These are phyloP conservation scores for Monilinia fructigena DNA, from an alignment of 2,329 filamentous ascomycete genomes.

Conservation along the genomic window DNA sequence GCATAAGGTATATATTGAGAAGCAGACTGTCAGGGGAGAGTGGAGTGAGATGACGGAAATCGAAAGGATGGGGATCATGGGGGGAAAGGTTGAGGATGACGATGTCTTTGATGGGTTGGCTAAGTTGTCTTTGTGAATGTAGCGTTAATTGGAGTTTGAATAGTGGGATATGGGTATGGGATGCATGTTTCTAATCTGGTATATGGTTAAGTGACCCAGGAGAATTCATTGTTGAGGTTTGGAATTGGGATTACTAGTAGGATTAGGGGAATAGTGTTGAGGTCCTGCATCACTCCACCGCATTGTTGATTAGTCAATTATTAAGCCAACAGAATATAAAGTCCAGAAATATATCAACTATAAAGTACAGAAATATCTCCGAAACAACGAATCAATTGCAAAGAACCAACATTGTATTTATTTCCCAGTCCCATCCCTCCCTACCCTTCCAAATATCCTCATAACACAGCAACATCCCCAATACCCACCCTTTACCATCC, in stretches of 20 bases:
- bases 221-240: neutral
- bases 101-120: neutral
- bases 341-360: neutral
- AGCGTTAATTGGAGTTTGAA: neutral
- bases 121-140: neutral
- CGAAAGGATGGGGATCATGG: neutral
- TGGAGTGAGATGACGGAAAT: constrained; percentile 2
- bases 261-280: neutral
- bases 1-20: constrained; percentile 7
- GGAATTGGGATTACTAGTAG: neutral
- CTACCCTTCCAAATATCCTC: too few relatives aligned
- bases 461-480: too few relatives aligned
- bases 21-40: neutral
- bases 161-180: neutral
- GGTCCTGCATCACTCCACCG: neutral
- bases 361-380: neutral
- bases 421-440: neutral
- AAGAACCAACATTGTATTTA: neutral
- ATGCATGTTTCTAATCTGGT: neutral
- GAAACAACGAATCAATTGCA: neutral
- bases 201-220: neutral
- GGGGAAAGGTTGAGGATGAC: neutral
- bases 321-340: neutral
- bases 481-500: too few relatives aligned
- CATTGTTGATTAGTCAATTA: neutral